Evolutionary conservation across 148 eudicot species (phyloP).

Genomic region (Rhododendron henanense): DNA sequence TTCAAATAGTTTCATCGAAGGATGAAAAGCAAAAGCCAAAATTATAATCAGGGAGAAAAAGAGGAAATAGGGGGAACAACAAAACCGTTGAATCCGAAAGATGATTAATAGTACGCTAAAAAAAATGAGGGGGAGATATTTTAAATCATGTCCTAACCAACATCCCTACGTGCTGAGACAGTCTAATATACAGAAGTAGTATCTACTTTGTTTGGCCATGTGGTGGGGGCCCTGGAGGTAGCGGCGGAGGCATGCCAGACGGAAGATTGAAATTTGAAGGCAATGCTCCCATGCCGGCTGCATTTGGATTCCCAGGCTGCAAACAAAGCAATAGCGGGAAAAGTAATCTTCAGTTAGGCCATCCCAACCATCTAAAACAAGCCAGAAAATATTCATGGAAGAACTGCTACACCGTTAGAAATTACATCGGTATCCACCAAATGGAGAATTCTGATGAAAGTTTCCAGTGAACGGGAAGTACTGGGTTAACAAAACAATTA

Average conservation of each 20-base stretch:
- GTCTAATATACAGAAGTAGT: not conserved
- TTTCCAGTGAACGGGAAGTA: not conserved
- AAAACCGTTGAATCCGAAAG: not conserved
- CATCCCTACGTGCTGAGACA: not conserved
- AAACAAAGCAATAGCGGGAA: not conserved
- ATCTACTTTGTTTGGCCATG: constrained; percentile 57
- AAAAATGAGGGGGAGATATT: not conserved
- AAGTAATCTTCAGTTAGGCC: not conserved
- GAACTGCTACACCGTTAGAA: not conserved
- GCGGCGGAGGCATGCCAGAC: constrained; percentile 67
- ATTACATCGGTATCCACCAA: not conserved
- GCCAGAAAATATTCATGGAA: not conserved
- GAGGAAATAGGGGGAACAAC: too few species aligned
- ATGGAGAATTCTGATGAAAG: not conserved
- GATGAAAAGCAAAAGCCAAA: not conserved
- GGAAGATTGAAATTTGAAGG: constrained; percentile 27
- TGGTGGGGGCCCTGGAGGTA: constrained; percentile 93
- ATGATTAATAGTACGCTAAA: not conserved
- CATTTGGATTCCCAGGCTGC: constrained; percentile 75
- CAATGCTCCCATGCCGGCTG: constrained; percentile 24
- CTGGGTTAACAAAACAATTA: not conserved
- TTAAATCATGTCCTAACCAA: not conserved
- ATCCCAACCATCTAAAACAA: not conserved
- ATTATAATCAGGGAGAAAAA: not conserved
- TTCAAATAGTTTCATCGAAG: not conserved